phyloP scores from a whole-genome alignment of 495 filamentous ascomycete species.

The Lentithecium fluviatile region DNA sequence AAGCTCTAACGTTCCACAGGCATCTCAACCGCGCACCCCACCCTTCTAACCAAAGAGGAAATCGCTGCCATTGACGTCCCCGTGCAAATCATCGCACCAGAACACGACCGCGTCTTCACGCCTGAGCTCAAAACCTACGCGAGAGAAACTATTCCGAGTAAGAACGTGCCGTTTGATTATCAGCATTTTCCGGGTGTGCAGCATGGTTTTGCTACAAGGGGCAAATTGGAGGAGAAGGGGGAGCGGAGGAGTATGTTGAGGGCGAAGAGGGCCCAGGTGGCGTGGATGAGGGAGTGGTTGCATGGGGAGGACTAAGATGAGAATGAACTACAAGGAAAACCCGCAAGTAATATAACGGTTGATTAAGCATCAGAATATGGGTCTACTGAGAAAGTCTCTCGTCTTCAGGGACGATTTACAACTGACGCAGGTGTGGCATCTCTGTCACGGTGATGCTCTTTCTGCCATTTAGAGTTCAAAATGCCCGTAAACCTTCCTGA shows the following conservation, averaged over 20 bases:
- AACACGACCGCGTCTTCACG: background rate
- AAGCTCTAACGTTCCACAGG: no score
- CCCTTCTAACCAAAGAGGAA: background rate
- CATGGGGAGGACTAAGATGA: constrained; percentile 4
- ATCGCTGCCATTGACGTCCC: background rate
- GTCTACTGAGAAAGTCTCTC: no score
- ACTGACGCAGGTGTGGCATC: no score
- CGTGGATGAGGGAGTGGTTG: constrained; percentile 17
- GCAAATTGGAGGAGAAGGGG: background rate
- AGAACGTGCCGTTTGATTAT: background rate
- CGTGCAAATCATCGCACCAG: background rate
- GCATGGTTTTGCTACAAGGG: background rate
- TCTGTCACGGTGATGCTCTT: no score
- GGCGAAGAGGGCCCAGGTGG: constrained; percentile 13
- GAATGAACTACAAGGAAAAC: no score
- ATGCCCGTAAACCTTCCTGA: no score
- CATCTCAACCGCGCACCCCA: background rate
- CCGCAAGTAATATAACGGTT: no score
- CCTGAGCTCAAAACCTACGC: background rate
- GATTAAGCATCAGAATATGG: no score
- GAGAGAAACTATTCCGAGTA: background rate
- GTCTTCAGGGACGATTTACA: no score
- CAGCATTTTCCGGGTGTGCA: background rate
- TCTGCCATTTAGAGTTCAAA: no score
- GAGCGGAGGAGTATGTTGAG: background rate